Conservation (phyloP, 768 basidiomycete species). For the Russula abietina region DNA sequence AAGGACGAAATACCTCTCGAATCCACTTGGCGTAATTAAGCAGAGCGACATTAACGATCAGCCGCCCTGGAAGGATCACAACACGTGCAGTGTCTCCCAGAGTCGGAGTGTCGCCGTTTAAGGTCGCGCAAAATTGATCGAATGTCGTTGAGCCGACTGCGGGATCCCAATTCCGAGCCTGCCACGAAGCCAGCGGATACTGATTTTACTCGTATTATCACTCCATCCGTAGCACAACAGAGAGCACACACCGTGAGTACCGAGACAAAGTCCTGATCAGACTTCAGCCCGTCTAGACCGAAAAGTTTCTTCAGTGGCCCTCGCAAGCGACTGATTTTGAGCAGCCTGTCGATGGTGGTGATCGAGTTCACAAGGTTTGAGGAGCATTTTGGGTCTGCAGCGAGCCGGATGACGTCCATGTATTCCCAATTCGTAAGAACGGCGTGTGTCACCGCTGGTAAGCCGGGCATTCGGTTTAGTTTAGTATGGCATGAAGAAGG, state of each 20-base stretch:
- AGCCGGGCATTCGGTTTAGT: not conserved
- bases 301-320: constrained; percentile 65
- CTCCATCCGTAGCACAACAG: not conserved
- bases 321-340: constrained; percentile 44
- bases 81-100: not conserved
- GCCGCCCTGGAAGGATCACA: constrained; percentile 1
- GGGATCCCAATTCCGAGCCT: constrained; percentile 84
- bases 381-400: constrained; percentile 59
- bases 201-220: constrained; percentile 28
- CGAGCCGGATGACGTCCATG: constrained; percentile 72
- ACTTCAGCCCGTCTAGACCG: constrained; percentile 58
- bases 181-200: constrained; percentile 68
- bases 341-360: constrained; percentile 54
- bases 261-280: constrained; percentile 75
- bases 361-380: constrained; percentile 54
- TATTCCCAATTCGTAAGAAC: constrained; percentile 81
- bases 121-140: constrained; percentile 56
- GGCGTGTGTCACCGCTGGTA: constrained; percentile 77
- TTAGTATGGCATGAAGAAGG: not conserved
- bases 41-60: constrained; percentile 49
- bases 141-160: constrained; percentile 53
- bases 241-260: constrained; percentile 49
- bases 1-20: constrained; percentile 44
- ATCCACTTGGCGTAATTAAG: constrained; percentile 75
- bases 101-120: constrained; percentile 30